phyloP scores from a whole-genome alignment of 257 asterid genomes.

The Solanum peruvianum region DNA sequence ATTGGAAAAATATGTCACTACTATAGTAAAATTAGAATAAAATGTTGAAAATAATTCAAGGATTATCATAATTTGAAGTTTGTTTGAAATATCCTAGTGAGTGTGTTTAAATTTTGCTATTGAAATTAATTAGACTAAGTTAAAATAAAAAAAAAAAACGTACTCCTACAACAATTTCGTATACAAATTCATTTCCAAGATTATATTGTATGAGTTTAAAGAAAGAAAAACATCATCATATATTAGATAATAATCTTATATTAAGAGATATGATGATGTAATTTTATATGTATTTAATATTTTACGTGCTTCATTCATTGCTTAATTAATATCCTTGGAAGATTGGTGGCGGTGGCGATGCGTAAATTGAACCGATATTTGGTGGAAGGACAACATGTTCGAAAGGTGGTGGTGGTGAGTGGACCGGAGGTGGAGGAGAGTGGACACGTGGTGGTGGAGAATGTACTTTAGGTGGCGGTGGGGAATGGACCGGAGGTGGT shows the following conservation, averaged over 20 bases:
- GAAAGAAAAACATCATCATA: background rate
- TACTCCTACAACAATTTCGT: background rate
- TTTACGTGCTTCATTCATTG: background rate
- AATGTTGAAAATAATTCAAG: background rate
- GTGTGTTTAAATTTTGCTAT: background rate
- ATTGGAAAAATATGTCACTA: background rate
- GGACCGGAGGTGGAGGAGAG: background rate
- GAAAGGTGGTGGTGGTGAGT: background rate
- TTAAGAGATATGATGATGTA: background rate
- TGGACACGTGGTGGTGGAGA: background rate
- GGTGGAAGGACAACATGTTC: background rate
- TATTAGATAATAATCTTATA: background rate
- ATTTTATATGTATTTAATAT: background rate
- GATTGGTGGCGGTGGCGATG: conserved; percentile 6
- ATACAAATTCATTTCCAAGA: background rate
- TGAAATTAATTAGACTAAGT: background rate
- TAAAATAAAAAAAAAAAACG: background rate
- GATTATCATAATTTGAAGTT: background rate
- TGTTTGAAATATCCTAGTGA: too few species aligned
- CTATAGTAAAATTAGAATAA: background rate
- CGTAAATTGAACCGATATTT: background rate
- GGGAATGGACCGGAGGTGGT: background rate
- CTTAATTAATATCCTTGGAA: conserved; percentile 3
- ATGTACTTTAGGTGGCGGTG: background rate
- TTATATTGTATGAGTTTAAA: background rate